A percentile compares a stretch with the other conserved stretches of the same genome.
Evolutionary conservation across 2,329 filamentous ascomycete species (phyloP).

Genomic region (Xylariaceae sp.): DNA sequence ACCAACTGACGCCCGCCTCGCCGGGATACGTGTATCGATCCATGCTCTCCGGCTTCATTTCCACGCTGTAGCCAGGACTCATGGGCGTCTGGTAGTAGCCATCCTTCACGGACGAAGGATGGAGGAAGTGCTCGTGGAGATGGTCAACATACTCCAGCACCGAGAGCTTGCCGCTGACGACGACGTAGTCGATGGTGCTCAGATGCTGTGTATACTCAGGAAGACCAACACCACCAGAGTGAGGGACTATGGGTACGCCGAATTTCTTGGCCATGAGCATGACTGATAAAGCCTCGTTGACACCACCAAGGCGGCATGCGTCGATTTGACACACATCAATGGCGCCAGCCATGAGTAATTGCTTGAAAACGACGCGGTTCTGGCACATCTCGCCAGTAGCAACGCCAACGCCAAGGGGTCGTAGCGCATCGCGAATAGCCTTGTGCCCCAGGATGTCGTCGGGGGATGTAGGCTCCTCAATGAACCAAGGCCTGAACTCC

Average conservation of each 20-base stretch:
- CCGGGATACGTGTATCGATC: conserved; percentile 72
- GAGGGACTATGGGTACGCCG: conserved; percentile 76
- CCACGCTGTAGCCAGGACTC: conserved; percentile 81
- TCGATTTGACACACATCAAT: conserved; percentile 89
- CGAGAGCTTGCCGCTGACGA: conserved; percentile 72
- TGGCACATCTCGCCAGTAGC: conserved; percentile 95
- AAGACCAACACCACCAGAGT: conserved; percentile 82
- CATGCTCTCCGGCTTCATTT: conserved; percentile 91
- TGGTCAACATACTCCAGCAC: conserved; percentile 91
- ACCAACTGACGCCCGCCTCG: conserved; percentile 75
- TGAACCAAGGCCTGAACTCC: conserved; percentile 87
- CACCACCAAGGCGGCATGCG: conserved; percentile 81
- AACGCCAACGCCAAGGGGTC: conserved; percentile 70
- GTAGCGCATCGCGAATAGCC: conserved; percentile 73
- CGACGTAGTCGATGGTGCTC: conserved; percentile 88
- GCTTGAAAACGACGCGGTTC: conserved; percentile 92
- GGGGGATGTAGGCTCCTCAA: conserved; percentile 87
- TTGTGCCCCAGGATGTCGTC: conserved; percentile 88
- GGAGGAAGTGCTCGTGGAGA: conserved; percentile 85
- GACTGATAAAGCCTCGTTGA: conserved; percentile 90
- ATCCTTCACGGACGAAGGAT: conserved; percentile 73
- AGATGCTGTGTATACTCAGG: conserved; percentile 93
- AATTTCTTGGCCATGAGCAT: conserved; percentile 78
- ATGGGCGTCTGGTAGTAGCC: conserved; percentile 84
- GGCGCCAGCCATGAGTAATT: conserved; percentile 71